These are phyloP conservation scores for Cymbidium sinense DNA, from an alignment of 106 monocot genomes.

Conservation along the genomic window DNA sequence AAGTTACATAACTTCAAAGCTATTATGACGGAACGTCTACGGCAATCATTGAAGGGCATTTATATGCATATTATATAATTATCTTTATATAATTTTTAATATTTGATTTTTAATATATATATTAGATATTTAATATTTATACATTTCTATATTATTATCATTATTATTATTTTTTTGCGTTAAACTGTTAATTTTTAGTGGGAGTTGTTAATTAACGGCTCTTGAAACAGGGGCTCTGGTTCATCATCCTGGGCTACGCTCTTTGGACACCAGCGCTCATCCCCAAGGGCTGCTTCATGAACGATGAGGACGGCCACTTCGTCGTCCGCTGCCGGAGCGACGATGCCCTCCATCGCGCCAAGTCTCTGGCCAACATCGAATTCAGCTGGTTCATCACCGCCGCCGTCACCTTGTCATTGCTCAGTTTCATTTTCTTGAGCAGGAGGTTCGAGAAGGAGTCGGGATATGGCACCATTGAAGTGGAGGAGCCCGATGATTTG, in stretches of 20 bases:
- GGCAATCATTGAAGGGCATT: too few species aligned
- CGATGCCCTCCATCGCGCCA: conserved; percentile 40
- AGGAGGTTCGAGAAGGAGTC: conserved; percentile 12
- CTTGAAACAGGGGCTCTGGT: conserved; percentile 45
- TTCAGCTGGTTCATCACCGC: conserved; percentile 52
- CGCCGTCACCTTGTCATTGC: conserved; percentile 23
- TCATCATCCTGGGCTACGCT: conserved; percentile 61
- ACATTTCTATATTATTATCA: too few species aligned
- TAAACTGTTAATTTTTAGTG: too few species aligned
- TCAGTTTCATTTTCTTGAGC: conserved; percentile 30
- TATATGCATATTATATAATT: too few species aligned
- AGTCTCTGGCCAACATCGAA: conserved; percentile 47
- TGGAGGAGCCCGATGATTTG: background rate
- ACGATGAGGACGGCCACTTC: conserved; percentile 36
- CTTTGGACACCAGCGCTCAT: conserved; percentile 47
- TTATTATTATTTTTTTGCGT: too few species aligned
- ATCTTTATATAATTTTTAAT: too few species aligned
- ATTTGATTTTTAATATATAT: too few species aligned
- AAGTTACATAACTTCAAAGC: too few species aligned
- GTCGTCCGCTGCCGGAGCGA: conserved; percentile 43
- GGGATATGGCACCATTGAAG: conserved; percentile 3
- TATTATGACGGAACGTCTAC: too few species aligned
- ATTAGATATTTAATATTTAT: too few species aligned
- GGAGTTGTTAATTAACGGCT: too few species aligned
- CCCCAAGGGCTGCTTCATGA: conserved; percentile 50